Base-by-base conservation (phyloP, 345 rosid genomes). In the Crucihimalaya himalaica region DNA sequence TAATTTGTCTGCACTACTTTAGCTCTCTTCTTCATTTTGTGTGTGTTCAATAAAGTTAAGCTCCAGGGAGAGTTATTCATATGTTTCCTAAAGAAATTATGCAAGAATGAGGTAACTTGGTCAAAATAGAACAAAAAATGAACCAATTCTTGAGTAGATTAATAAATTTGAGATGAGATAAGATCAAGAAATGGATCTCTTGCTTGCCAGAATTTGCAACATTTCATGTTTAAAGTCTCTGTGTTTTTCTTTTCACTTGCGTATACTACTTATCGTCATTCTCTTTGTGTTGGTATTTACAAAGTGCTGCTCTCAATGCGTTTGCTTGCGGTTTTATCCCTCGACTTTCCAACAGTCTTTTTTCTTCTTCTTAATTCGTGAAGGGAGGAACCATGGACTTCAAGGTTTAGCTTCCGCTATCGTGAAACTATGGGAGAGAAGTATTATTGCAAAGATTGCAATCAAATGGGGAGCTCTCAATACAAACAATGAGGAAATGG, bases 331-430 rank as follows among this genome's bases (percentile, higher is more conserved):
- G 54, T 18, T 58, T 53, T 73, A 46, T 67, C 34, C 27, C 13
- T 70, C 25, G 35, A 70, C 63, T 34, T 63, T 66, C 59, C 9
- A 62, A 7, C 25, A 34, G 14, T 16, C 76, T 50, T 69, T 71
- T 75, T 19, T n/a, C 31, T 46, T 14, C 57, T 27, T 54, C 27
- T 21, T 45, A 11, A 52, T 79, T 79, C 71, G 48, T 75, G 63
- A 74, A 92, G 96, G 94, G 66, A 86, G 89, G 84, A 92, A 92
- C 82, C 79, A 86, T 63, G 74, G 79, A 51, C 92, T 89, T 83
- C 94, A 89, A 79, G 98, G 98, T 39, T 77, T 92, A 74, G 96
- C 96, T 75, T 82, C 82, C 79, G 91, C 96, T 13, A 87, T 92
- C 48, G 58, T 84, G 72, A 89, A 87, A 75, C 74, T 92, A 74